These are phyloP conservation scores for Fulvia fulva DNA, from an alignment of 2,329 filamentous ascomycete genomes.

Conservation along the genomic window DNA sequence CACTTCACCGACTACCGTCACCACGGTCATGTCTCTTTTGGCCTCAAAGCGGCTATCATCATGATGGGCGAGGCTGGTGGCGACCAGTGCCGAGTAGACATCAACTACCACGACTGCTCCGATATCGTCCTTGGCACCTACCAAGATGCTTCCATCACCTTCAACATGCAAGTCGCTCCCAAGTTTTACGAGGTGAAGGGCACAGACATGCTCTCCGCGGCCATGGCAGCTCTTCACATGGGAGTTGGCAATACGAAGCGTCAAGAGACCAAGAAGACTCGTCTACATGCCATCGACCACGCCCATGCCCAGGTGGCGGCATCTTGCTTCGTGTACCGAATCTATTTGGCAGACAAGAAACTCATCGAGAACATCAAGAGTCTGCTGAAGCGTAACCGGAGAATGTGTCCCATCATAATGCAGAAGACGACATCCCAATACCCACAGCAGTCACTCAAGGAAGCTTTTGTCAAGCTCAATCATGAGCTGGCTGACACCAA, in stretches of 20 bases:
- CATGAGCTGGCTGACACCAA: conserved; percentile 30
- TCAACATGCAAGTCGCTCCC: conserved; percentile 38
- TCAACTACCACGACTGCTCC: conserved; percentile 43
- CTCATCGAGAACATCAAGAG: conserved; percentile 21
- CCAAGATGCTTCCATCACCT: conserved; percentile 33
- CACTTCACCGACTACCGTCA: conserved; percentile 39
- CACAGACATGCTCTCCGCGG: conserved; percentile 15
- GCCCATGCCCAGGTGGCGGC: conserved; percentile 40
- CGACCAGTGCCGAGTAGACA: conserved; percentile 36
- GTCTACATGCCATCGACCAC: conserved; percentile 37
- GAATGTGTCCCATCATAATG: conserved; percentile 32
- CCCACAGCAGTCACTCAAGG: conserved; percentile 13
- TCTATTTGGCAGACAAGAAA: conserved; percentile 24
- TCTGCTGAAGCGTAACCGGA: conserved; percentile 25
- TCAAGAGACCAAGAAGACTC: conserved; percentile 23
- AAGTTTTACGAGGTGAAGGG: conserved; percentile 35
- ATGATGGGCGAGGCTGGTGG: conserved; percentile 13
- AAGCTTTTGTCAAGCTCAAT: conserved; percentile 31
- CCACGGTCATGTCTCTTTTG: conserved; percentile 38
- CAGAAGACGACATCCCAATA: conserved; percentile 18
- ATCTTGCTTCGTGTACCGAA: conserved; percentile 51
- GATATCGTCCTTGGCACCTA: conserved; percentile 34
- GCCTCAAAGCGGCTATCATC: conserved; percentile 24
- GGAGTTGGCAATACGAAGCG: not conserved
- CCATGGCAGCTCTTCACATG: not conserved